A percentile compares a stretch with the other conserved stretches of the same genome.
These are phyloP conservation scores for Sphagnurus paluster DNA, from an alignment of 1,284 basidiomycete species.

Conservation along the genomic window DNA sequence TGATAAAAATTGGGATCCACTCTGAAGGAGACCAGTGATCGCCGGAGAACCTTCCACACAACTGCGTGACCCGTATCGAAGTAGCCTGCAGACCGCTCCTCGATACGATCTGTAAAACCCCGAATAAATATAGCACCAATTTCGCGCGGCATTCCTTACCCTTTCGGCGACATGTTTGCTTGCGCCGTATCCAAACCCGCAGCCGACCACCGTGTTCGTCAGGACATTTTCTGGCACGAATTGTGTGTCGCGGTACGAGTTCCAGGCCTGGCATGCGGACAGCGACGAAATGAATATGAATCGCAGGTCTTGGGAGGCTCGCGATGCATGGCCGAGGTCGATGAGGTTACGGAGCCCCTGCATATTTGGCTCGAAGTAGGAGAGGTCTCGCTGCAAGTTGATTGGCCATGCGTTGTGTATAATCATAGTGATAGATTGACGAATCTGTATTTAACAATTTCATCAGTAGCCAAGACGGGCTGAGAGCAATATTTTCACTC, in stretches of 20 bases:
- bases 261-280: conserved; percentile 17
- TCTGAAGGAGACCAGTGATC: conserved; percentile 23
- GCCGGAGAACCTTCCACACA: conserved; percentile 19
- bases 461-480: background rate
- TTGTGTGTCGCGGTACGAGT: conserved; percentile 4
- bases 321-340: conserved; percentile 4
- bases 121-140: background rate
- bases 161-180: conserved; percentile 23
- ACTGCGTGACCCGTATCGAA: conserved; percentile 20
- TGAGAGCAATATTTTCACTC: background rate
- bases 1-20: conserved; percentile 24
- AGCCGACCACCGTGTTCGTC: conserved; percentile 14
- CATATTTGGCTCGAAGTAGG: conserved; percentile 9
- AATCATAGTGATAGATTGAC: conserved; percentile 10
- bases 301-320: background rate
- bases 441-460: conserved; percentile 4
- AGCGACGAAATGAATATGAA: conserved; percentile 28
- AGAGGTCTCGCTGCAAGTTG: conserved; percentile 7
- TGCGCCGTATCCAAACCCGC: conserved; percentile 24
- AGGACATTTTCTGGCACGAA: conserved; percentile 21
- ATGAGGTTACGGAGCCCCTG: conserved; percentile 11
- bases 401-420: conserved; percentile 20
- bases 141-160: conserved; percentile 9
- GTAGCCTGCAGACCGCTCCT: conserved; percentile 19
- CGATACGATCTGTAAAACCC: conserved; percentile 5